Evolutionary conservation across 169 alveolate genomes (phyloP), one percentile per base, ranked within the genome.

Genomic region (Plasmodium fragile): DNA sequence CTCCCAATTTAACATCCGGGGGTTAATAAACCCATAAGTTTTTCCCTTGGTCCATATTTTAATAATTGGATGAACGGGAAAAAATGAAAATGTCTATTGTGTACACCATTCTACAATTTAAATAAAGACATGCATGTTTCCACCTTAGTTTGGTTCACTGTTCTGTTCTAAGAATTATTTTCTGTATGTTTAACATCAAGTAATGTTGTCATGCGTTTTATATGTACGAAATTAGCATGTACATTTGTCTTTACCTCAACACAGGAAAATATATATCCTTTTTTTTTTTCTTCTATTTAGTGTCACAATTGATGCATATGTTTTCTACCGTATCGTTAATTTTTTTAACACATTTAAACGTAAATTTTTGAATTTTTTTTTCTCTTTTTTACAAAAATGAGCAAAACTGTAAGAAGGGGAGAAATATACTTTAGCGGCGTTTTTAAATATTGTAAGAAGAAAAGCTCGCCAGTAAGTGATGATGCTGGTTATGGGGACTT

Each of bases 371-470:
- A 18, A 75, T 36, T 22, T 28, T 75, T 75, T 75, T 28, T 8
- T 34, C 59, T 28, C 18, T 70, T 71, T 71, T 22, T 71, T 75
- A 16, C 11, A 75, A 75, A 75, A 36, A 53, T 81, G 89, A 81
- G 70, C 65, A 81, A 81, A 81, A 30, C 77, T 36, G 28, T 41
- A 16, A 73, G 78, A 73, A 32, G 84, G 41, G 93, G 84, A 52
- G 70, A 77, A 52, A 69, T 84, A 55, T 75, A 84, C 39, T 84
- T 84, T 77, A 84, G 52, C 41, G 93, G 93, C 8, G 78, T 73
- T 84, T 72, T 84, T 49, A 84, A 77, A 69, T 84, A 84, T 45
- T 73, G 18, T 22, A 84, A 84, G 59, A 84, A 75, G 84, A 84
- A 84, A 84, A 39, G 80, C 70, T n/a, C 6, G 39, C 18, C 32